Conservation (phyloP, 1,139 yeast species). For the Geotrichum macrosporum region DNA sequence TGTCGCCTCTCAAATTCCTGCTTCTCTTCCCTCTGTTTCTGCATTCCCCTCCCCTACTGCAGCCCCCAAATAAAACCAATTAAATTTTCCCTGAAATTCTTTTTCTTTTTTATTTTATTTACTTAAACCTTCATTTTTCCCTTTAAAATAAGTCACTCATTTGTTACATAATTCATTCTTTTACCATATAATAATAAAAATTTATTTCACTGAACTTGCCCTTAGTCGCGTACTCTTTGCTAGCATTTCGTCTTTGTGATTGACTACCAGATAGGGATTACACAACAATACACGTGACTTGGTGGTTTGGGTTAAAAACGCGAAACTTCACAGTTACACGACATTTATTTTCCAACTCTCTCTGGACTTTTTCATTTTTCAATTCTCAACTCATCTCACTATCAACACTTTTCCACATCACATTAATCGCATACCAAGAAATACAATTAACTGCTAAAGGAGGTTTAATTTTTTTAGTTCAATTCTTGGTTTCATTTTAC, state of each 20-base stretch:
- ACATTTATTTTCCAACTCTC: background rate
- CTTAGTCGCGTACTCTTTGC: too few species aligned
- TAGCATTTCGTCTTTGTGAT: too few species aligned
- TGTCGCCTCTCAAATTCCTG: background rate
- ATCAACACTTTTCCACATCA: background rate
- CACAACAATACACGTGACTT: slow-evolving; percentile 1
- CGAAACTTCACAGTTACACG: background rate
- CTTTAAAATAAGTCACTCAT: too few species aligned
- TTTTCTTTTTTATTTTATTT: too few species aligned
- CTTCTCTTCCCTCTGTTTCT: background rate
- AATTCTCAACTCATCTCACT: background rate
- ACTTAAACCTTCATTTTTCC: too few species aligned
- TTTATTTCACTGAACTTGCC: too few species aligned
- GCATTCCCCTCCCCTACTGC: too few species aligned
- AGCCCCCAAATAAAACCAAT: background rate
- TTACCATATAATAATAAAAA: too few species aligned
- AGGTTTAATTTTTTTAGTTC: background rate
- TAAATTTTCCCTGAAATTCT: too few species aligned
- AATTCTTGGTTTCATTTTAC: background rate
- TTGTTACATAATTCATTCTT: too few species aligned
- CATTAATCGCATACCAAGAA: background rate
- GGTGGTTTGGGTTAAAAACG: background rate
- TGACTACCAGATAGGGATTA: too few species aligned
- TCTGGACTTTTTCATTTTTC: background rate
- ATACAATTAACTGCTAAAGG: background rate